These are phyloP conservation scores for Alternaria infectoria DNA, from an alignment of 2,329 filamentous ascomycete genomes.

Conservation along the genomic window DNA sequence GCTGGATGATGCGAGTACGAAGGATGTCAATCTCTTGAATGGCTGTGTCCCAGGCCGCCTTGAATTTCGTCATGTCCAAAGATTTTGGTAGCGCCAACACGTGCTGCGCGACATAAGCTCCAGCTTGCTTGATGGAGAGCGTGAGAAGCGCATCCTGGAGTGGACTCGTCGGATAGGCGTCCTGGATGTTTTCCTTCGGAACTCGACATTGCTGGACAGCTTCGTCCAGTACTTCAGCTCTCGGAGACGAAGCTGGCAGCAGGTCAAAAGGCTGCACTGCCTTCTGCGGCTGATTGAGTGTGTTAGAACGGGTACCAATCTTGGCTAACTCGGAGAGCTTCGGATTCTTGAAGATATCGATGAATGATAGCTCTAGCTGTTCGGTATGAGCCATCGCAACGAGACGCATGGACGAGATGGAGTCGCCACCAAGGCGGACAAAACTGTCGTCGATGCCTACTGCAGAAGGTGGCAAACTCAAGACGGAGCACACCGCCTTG, in stretches of 20 bases:
- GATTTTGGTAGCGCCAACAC: slow-evolving; percentile 48
- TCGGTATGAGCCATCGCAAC: slow-evolving; percentile 37
- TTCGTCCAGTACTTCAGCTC: slow-evolving; percentile 24
- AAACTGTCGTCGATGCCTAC: slow-evolving; percentile 45
- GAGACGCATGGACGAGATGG: slow-evolving; percentile 40
- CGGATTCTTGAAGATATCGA: slow-evolving; percentile 41
- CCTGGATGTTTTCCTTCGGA: slow-evolving; percentile 38
- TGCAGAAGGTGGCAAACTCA: slow-evolving; percentile 30
- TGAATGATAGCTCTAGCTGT: slow-evolving; percentile 35
- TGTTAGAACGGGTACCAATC: slow-evolving; percentile 19
- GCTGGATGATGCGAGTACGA: slow-evolving; percentile 52
- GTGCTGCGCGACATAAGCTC: slow-evolving; percentile 58
- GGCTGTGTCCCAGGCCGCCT: slow-evolving; percentile 54
- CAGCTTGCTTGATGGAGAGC: slow-evolving; percentile 55
- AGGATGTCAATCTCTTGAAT: slow-evolving; percentile 56
- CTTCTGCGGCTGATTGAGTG: slow-evolving; percentile 7
- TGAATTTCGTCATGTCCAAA: slow-evolving; percentile 53
- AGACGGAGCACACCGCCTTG: slow-evolving; percentile 35
- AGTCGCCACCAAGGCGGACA: slow-evolving; percentile 42
- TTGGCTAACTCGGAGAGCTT: slow-evolving; percentile 39
- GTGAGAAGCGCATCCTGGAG: slow-evolving; percentile 56
- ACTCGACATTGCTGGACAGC: slow-evolving; percentile 32
- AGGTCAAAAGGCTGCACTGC: slow-evolving; percentile 32
- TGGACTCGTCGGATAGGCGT: slow-evolving; percentile 51
- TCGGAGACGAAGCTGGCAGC: slow-evolving; percentile 13